A percentile compares a stretch with the other conserved stretches of the same genome.
Evolutionary conservation across 2,329 filamentous ascomycete genomes (phyloP).

Genomic region (Ceratocystis harringtonii): DNA sequence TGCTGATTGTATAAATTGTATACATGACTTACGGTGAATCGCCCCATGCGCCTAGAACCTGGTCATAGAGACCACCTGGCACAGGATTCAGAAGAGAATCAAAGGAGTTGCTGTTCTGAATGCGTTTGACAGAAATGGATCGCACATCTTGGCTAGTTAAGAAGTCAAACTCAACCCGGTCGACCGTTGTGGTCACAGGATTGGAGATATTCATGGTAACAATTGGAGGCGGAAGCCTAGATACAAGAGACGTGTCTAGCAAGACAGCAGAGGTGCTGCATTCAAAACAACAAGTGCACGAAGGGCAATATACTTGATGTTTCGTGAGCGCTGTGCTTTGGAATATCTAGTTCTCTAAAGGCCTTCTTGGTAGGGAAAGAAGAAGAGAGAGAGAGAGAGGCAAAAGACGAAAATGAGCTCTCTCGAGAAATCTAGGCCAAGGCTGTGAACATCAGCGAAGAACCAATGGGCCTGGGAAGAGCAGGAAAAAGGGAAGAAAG

Average conservation of each 20-base stretch:
- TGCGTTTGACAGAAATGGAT: constrained; percentile 79
- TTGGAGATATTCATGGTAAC: constrained; percentile 54
- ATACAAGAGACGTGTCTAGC: background rate
- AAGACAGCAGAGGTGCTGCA: background rate
- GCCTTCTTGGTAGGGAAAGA: background rate
- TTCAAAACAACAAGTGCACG: background rate
- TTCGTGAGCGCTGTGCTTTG: background rate
- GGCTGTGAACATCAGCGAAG: background rate
- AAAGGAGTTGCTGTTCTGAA: constrained; percentile 88
- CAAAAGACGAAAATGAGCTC: background rate
- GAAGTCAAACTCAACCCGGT: constrained; percentile 79
- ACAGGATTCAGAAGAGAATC: constrained; percentile 81
- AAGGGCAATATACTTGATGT: background rate
- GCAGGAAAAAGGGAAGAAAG: background rate
- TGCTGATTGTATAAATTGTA: background rate
- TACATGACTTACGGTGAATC: constrained; percentile 51
- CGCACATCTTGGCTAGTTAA: constrained; percentile 71
- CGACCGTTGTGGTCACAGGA: constrained; percentile 68
- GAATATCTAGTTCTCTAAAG: background rate
- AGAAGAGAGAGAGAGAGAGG: background rate
- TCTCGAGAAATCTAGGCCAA: background rate
- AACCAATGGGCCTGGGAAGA: background rate
- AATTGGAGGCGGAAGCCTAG: background rate
- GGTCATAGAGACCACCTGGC: constrained; percentile 82
- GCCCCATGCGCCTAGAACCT: constrained; percentile 77